Base-by-base conservation (phyloP, 495 filamentous ascomycete genomes). In the Umbilicaria muhlenbergii region DNA sequence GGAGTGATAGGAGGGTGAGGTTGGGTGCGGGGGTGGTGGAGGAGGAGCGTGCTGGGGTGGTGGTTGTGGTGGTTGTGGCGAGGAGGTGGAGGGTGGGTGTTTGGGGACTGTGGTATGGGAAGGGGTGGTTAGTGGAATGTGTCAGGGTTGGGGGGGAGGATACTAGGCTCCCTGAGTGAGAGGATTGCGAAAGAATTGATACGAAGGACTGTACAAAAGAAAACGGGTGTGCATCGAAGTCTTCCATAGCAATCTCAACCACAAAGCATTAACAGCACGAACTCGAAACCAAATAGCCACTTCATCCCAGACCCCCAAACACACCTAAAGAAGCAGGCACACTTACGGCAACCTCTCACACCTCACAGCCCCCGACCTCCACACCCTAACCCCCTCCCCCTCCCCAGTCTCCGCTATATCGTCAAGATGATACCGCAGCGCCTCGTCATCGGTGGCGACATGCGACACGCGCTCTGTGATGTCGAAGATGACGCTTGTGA, bases 401-500 rank as follows among this genome's bases (percentile, higher is more conserved):
- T 80, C 73, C 42, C 57, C 60, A 52, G 68, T 59, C 46, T 80
- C 77, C 36, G 79, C 75, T 15, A 95, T 67, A 35, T 95, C 89
- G 43, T 79, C 64, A 3, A 94, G 69, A 54, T 98, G 91, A 40
- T 77, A 79, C 13, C 67, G 73, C 64, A 73, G 67, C 52, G 86
- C 86, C 43, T 69, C 66, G 47, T 76, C 73, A 54, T 88, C 75
- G 18, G 64, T 67, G 47, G 70, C 62, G n/a, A 68, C 58, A 18
- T 56, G 36, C 19, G 58, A 45, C 15, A 91, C 78, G 44, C 76
- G 74, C 63, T 94, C 77, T 43, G 78, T 76, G 60, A 98, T 81
- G 44, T 98, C 91, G 66, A 94, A 67, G 58, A 92, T 86, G 52
- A 94, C 73, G 63, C 70, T 82, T 19, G 83, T 80, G 52, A 78